phyloP scores from a whole-genome alignment of 106 monocot species.

The Acanthochlamys bracteata region DNA sequence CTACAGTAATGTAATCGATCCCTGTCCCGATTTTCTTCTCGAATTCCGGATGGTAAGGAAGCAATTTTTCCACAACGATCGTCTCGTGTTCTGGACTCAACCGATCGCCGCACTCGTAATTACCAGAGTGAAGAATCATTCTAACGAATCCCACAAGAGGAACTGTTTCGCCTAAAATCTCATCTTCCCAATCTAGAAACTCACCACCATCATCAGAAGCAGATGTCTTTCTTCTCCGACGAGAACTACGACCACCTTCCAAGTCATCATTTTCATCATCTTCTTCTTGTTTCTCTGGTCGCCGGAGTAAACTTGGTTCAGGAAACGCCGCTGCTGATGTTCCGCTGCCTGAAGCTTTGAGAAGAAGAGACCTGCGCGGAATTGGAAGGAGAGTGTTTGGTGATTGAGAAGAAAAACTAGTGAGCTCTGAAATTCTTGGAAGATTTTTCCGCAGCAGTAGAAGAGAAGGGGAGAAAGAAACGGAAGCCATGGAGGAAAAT shows the following conservation, averaged over 20 bases:
- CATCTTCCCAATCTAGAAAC: slow-evolving; percentile 82
- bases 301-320: slow-evolving; percentile 8
- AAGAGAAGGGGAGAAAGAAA: neutral
- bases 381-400: neutral
- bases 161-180: slow-evolving; percentile 85
- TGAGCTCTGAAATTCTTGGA: neutral
- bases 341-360: neutral
- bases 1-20: slow-evolving; percentile 73
- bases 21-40: slow-evolving; percentile 84
- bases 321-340: no score
- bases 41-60: slow-evolving; percentile 73
- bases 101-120: slow-evolving; percentile 69
- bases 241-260: slow-evolving; percentile 2
- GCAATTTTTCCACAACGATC: slow-evolving; percentile 59
- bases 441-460: neutral
- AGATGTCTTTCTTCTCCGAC: no score
- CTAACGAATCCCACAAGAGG: slow-evolving; percentile 89
- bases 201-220: slow-evolving; percentile 29
- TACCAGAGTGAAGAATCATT: slow-evolving; percentile 96
- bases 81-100: slow-evolving; percentile 64
- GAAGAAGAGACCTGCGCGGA: neutral
- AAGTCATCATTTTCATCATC: neutral
- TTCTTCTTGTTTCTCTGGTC: neutral
- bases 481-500: slow-evolving; percentile 19
- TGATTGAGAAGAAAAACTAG: no score